Conservation (phyloP, 495 filamentous ascomycete species). For the Podospora didyma region DNA sequence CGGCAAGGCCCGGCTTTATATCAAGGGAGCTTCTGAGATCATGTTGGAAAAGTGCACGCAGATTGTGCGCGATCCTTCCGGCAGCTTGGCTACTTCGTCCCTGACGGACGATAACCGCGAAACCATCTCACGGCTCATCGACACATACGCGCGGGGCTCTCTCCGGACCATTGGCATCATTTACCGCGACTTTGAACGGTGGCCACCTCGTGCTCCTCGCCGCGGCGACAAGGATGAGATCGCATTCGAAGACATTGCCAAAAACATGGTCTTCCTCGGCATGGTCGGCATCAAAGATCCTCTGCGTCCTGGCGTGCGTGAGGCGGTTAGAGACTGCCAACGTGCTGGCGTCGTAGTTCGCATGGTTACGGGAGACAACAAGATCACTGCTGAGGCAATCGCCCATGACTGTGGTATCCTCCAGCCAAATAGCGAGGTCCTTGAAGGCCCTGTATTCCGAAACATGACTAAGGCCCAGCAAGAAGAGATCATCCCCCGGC, state of each 20-base stretch:
- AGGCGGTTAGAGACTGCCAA: slow-evolving; percentile 71
- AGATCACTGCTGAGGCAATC: slow-evolving; percentile 77
- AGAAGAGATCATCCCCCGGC: slow-evolving; percentile 65
- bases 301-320: slow-evolving; percentile 71
- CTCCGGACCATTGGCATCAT: slow-evolving; percentile 82
- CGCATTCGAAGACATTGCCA: slow-evolving; percentile 68
- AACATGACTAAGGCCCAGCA: slow-evolving; percentile 67
- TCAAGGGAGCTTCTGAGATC: slow-evolving; percentile 91
- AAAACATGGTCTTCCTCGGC: slow-evolving; percentile 71
- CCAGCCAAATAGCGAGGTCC: slow-evolving; percentile 64
- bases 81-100: slow-evolving; percentile 48
- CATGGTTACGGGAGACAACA: slow-evolving; percentile 90
- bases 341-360: slow-evolving; percentile 77
- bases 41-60: slow-evolving; percentile 67
- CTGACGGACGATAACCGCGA: slow-evolving; percentile 57
- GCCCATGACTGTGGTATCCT: slow-evolving; percentile 81
- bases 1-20: slow-evolving; percentile 63
- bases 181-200: slow-evolving; percentile 84
- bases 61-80: slow-evolving; percentile 68
- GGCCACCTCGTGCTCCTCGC: slow-evolving; percentile 71
- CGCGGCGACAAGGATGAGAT: slow-evolving; percentile 64
- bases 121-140: slow-evolving; percentile 62
- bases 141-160: slow-evolving; percentile 73
- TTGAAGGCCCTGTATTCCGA: slow-evolving; percentile 84
- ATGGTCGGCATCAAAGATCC: slow-evolving; percentile 88